Conservation (phyloP, 768 basidiomycete genomes). For the Trametes villosa region DNA sequence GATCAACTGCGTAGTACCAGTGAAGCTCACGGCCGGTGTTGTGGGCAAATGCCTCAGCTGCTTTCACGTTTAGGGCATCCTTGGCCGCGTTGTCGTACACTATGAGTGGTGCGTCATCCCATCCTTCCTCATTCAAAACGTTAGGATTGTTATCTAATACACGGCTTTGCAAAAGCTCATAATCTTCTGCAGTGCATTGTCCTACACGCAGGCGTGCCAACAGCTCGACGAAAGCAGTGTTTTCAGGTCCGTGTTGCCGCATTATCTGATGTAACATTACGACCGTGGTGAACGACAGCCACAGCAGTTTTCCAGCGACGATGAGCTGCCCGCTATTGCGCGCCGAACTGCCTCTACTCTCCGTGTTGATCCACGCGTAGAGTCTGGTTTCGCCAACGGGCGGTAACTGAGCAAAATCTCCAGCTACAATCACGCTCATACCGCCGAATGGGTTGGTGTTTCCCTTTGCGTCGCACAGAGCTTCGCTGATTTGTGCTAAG, state of each 20-base stretch:
- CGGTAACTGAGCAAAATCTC: background rate
- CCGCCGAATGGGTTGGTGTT: background rate
- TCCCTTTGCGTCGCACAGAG: background rate
- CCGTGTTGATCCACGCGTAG: background rate
- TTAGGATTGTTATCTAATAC: background rate
- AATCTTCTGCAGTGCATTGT: constrained; percentile 12
- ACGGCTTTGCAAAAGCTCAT: background rate
- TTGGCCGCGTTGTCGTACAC: constrained; percentile 16
- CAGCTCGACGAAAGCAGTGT: background rate
- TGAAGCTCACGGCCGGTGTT: background rate
- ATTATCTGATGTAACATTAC: background rate
- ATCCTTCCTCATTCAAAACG: too few relatives aligned
- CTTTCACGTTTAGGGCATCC: constrained; percentile 26
- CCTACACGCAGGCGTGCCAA: constrained; percentile 14
- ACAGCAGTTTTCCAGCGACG: constrained; percentile 9
- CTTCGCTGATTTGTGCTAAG: background rate
- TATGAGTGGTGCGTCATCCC: background rate
- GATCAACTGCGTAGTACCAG: constrained; percentile 14
- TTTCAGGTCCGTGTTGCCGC: constrained; percentile 10
- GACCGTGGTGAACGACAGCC: constrained; percentile 10
- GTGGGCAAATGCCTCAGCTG: constrained; percentile 10
- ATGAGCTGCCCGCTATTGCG: background rate
- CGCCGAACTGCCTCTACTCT: background rate
- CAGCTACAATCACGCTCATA: background rate
- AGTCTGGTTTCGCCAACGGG: background rate